Base-by-base conservation (phyloP, 139 green algal species). In the Coccomyxa sp. region DNA sequence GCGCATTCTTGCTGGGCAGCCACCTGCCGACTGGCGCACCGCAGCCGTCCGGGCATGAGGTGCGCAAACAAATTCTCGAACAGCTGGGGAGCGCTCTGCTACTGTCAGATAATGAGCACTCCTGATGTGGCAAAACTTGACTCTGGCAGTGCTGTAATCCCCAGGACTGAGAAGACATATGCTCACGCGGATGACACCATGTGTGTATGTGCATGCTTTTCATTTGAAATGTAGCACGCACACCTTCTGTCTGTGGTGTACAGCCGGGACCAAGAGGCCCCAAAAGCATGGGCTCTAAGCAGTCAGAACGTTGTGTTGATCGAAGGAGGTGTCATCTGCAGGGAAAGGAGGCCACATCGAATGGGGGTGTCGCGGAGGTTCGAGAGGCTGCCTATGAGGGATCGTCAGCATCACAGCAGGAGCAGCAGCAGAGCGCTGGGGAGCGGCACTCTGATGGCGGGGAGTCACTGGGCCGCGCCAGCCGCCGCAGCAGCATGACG, bases 1-100 rank as follows among this genome's bases (percentile, higher is more conserved):
- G 95, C 57, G 84, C 71, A 57, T 94, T 94, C 58, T 82, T 96
- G 15, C 87, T 95, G 76, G 92, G 82, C 0, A 15, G 38, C 13
- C 71, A 77, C 77, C 13, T 30, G 51, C 67, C 77, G 74, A 66
- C 83, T 58, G 75, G 38, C 38, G 17, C 25, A 51, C 28, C 17
- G 75, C 28, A 79, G 75, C 28, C 25, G 31, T 45, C 18, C 23
- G 28, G 32, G 75, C 28, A 45, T 23, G 13, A 18, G 30, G 28
- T 51, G 75, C 30, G 75, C 75, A 13, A 28, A 0, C 75, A 81
- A n/a, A 0, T 38, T 25, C 13, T 28, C 10, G 0, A 57, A 38
- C 28, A 38, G 27, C 28, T 13, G 12, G n/a, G 30, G 58, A 63
- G 9, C 21, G 63, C 63, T 71, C 4, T 71, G 63, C 63, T 11